Conservation (phyloP, 345 rosid genomes). For the Firmiana major region DNA sequence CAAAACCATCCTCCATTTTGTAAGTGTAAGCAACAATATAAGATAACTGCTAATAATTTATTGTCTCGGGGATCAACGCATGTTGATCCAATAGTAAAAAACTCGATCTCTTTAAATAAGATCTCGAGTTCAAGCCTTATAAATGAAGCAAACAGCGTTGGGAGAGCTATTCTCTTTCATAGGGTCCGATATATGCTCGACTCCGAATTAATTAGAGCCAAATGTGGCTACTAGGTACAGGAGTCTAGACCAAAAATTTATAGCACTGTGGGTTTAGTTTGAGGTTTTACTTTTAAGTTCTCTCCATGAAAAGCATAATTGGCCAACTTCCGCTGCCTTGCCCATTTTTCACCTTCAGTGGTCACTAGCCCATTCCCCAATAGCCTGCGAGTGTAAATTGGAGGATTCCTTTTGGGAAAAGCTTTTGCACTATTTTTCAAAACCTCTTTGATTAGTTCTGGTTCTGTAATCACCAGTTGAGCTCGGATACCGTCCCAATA, state of each 20-base stretch:
- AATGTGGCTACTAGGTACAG: too few species aligned
- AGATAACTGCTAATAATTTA: too few species aligned
- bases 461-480: slow-evolving; percentile 34
- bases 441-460: slow-evolving; percentile 40
- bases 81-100: too few species aligned
- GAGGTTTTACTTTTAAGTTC: slow-evolving; percentile 29
- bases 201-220: too few species aligned
- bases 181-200: too few species aligned
- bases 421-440: slow-evolving; percentile 31
- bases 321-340: slow-evolving; percentile 37
- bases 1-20: neutral
- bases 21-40: neutral
- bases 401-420: slow-evolving; percentile 12
- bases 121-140: too few species aligned
- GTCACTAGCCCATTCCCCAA: slow-evolving; percentile 37
- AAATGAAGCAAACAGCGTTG: too few species aligned
- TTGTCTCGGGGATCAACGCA: too few species aligned
- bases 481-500: slow-evolving; percentile 37
- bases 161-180: too few species aligned
- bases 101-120: too few species aligned
- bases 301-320: slow-evolving; percentile 45
- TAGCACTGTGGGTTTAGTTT: neutral
- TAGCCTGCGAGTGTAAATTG: slow-evolving; percentile 16
- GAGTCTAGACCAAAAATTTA: too few species aligned
- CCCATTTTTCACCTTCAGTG: slow-evolving; percentile 37